Conservation (phyloP, 2,329 filamentous ascomycete species). For the Rhexocercosporidium sp. region DNA sequence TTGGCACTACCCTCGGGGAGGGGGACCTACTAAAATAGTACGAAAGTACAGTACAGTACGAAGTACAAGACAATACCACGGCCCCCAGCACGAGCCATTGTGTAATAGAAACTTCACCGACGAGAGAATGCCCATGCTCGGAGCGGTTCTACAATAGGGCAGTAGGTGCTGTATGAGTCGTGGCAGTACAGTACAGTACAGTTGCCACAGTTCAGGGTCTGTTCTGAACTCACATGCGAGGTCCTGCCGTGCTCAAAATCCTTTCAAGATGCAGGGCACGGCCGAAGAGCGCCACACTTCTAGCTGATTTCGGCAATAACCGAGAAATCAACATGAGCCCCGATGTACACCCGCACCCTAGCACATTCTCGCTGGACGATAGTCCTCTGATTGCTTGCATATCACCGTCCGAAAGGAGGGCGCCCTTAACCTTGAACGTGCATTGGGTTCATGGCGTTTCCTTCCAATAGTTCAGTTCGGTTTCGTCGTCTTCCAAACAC, state of each 20-base stretch:
- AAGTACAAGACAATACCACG: too few relatives aligned
- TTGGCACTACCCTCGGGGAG: neutral
- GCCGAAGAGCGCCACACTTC: neutral
- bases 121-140: neutral
- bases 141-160: too few relatives aligned
- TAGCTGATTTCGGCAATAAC: slow-evolving; percentile 7
- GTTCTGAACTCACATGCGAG: neutral
- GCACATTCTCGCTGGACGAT: neutral
- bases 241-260: neutral
- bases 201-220: neutral
- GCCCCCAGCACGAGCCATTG: neutral
- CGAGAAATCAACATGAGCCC: slow-evolving; percentile 6
- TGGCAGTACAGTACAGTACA: too few relatives aligned
- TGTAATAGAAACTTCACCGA: neutral
- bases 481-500: neutral
- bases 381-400: slow-evolving; percentile 1
- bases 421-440: neutral
- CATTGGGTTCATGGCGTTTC: slow-evolving; percentile 1
- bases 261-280: slow-evolving; percentile 9
- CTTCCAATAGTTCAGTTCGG: neutral
- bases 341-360: neutral
- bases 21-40: too few relatives aligned
- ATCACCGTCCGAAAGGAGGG: neutral
- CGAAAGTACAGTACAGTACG: too few relatives aligned
- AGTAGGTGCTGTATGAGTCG: too few relatives aligned